Evolutionary conservation across 179 eudicot species (phyloP), one percentile per base, ranked within the genome.

Genomic region (Vitellaria paradoxa): DNA sequence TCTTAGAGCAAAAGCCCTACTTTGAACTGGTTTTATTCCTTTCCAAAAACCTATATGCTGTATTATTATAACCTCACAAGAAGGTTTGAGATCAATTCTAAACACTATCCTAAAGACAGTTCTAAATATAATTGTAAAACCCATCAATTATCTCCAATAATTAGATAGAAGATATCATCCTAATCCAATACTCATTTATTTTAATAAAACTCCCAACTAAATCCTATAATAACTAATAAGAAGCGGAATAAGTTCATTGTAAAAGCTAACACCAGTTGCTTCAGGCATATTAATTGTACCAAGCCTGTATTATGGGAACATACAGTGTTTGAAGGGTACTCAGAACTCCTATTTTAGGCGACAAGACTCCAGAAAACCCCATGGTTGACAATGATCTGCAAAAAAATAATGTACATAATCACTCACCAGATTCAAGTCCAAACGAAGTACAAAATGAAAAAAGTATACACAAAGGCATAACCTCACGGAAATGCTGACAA

Each of bases 381-480:
- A 94, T 85, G 68, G 84, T 87, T 40, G 99, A 76, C 83, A 96
- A 83, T 68, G 91, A 76, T 86, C 99, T 96, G 95, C 66, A 76
- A 76, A 37, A 57, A 79, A 77, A 71, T 26, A 79, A 73, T 57
- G 66, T 69, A 46, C 47, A 81, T 4, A 23, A 75, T 75, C 64
- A 68, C 30, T 46, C 68, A 60, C 65, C 61, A 70, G 52, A 66
- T 37, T 46, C 20, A 46, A 46, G 65, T 65, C 68, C 71, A 21
- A 42, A 70, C 11, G 21, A 70, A 57, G 46, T 49, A 45, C 15
- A 61, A 37, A 61, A 15, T 24, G 61, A 67, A 65, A 8, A 53
- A 3, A 10, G 50, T 50, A 52, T 65, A 42, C 52, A 62, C 3
- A 42, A 20, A 64, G 23, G 2, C 15, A 17, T 10, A 42, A 10